Evolutionary conservation across 768 basidiomycete species (phyloP).

Genomic region (Termitomyces sp.): DNA sequence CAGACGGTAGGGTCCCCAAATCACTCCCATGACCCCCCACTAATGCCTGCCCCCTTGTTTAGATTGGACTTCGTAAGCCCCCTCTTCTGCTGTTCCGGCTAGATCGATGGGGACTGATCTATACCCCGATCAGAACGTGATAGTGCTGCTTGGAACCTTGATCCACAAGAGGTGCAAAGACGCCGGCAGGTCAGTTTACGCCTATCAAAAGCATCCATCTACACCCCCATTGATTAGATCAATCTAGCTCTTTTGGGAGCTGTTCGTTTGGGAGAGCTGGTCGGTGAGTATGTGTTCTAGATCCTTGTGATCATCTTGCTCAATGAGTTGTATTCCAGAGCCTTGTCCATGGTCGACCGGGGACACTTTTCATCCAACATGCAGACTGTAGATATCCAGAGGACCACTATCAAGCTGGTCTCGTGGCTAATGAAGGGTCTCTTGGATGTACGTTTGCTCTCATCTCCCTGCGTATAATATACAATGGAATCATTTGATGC

Average conservation of each 20-base stretch:
- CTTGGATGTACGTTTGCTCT: slow-evolving; percentile 37
- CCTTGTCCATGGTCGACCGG: slow-evolving; percentile 48
- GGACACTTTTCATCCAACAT: slow-evolving; percentile 40
- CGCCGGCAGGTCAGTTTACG: slow-evolving; percentile 29
- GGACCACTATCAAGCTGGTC: slow-evolving; percentile 30
- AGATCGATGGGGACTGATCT: not conserved
- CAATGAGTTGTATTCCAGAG: slow-evolving; percentile 23
- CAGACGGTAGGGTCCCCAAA: slow-evolving; percentile 35
- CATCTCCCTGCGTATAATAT: not conserved
- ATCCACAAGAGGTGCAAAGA: slow-evolving; percentile 40
- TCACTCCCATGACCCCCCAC: not conserved
- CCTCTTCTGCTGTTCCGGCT: not conserved
- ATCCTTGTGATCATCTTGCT: not conserved
- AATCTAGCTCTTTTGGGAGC: slow-evolving; percentile 47
- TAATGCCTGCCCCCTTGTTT: not conserved
- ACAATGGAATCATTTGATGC: not conserved
- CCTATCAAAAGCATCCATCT: not conserved
- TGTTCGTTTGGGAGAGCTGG: slow-evolving; percentile 48
- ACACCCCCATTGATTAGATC: not conserved
- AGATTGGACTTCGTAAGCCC: slow-evolving; percentile 53
- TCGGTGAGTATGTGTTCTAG: slow-evolving; percentile 26
- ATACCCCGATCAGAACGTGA: slow-evolving; percentile 40
- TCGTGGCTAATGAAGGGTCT: slow-evolving; percentile 31
- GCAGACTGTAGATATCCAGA: slow-evolving; percentile 51
- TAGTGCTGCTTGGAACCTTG: slow-evolving; percentile 43